Conservation (phyloP, 176 grass and related monocot species). For the Tuctoria greenei region DNA sequence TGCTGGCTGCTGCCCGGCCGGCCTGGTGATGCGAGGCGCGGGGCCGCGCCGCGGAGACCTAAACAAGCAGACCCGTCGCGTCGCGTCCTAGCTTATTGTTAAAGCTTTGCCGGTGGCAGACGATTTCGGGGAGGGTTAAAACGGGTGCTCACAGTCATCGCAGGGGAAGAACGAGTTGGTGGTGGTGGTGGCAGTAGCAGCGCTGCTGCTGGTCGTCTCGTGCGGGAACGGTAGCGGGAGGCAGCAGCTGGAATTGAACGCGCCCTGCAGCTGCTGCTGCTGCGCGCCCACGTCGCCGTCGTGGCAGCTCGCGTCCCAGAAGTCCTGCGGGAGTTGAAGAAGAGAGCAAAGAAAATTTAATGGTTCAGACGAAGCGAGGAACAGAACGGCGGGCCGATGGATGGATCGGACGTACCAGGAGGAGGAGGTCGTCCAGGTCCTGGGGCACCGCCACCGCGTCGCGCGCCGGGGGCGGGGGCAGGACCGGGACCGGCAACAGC, state of each 20-base stretch:
- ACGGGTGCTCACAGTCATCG: conserved; percentile 14
- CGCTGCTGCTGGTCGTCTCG: conserved; percentile 15
- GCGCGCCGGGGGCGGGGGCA: not conserved
- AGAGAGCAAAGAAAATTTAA: not conserved
- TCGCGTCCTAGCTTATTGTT: conserved; percentile 1
- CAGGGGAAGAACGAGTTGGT: conserved; percentile 25
- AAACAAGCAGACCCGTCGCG: conserved; percentile 13
- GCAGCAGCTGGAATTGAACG: conserved; percentile 50
- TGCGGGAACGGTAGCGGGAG: conserved; percentile 12
- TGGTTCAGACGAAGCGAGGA: conserved; percentile 6
- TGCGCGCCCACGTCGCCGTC: conserved; percentile 48
- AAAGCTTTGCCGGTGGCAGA: not conserved
- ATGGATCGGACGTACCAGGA: conserved; percentile 46
- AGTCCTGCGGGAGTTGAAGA: conserved; percentile 45
- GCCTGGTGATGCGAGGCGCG: conserved; percentile 1
- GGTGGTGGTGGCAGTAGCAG: not conserved
- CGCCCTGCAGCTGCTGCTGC: conserved; percentile 23
- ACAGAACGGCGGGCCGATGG: no score
- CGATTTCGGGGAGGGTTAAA: not conserved
- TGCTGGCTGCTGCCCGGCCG: not conserved
- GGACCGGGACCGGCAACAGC: not conserved
- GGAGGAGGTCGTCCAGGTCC: conserved; percentile 59
- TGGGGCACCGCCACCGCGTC: conserved; percentile 25
- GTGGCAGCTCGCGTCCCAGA: conserved; percentile 59
- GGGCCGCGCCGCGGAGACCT: conserved; percentile 12